phyloP scores from a whole-genome alignment of 2,329 filamentous ascomycete species.

The Trichophyton verrucosum region DNA sequence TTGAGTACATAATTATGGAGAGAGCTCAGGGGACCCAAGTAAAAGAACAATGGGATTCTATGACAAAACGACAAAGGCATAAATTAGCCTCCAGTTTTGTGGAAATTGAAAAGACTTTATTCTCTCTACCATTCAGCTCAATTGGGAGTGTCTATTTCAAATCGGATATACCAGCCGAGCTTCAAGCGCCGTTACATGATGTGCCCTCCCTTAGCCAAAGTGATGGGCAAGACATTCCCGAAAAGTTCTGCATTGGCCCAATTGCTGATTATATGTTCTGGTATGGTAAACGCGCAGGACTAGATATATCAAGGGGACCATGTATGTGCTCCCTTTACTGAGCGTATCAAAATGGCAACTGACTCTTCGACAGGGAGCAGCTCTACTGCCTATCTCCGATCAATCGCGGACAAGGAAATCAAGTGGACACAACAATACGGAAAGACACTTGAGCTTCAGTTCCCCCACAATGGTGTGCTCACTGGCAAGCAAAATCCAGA shows the following conservation, averaged over 20 bases:
- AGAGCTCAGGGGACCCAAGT: conserved; percentile 22
- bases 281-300: conserved; percentile 9
- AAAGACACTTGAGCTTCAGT: conserved; percentile 8
- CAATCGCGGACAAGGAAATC: conserved; percentile 9
- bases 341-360: background rate
- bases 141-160: conserved; percentile 10
- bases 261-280: conserved; percentile 13
- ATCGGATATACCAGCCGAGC: conserved; percentile 10
- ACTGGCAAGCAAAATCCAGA: conserved; percentile 6
- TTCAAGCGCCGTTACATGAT: conserved; percentile 12
- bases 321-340: conserved; percentile 4
- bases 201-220: conserved; percentile 9
- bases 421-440: conserved; percentile 10
- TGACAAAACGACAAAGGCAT: conserved; percentile 10
- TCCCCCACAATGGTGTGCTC: conserved; percentile 9
- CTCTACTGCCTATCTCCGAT: conserved; percentile 5
- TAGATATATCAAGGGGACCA: conserved; percentile 10
- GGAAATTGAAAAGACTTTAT: conserved; percentile 9
- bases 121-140: conserved; percentile 7
- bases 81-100: conserved; percentile 14
- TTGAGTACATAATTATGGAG: conserved; percentile 32
- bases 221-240: conserved; percentile 11
- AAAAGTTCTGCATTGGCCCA: conserved; percentile 12
- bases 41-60: conserved; percentile 21
- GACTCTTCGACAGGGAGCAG: conserved; percentile 4